Evolutionary conservation across 148 eudicot genomes (phyloP).

Genomic region (Rhododendron williamsianum): DNA sequence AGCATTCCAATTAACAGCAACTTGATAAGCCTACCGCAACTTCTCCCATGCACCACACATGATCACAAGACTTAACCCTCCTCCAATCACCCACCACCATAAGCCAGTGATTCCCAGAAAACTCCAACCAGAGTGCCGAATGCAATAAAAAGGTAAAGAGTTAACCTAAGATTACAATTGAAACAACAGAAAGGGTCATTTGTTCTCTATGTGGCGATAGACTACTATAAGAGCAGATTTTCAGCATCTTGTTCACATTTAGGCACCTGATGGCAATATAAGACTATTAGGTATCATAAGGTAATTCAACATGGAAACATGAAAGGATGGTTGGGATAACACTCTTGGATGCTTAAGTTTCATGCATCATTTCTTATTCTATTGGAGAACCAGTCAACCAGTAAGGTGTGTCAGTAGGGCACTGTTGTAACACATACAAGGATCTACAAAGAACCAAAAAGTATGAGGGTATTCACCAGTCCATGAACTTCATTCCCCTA

Average conservation of each 20-base stretch:
- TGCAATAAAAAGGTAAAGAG: not conserved
- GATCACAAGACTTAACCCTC: not conserved
- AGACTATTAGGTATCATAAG: no score
- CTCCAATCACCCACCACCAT: not conserved
- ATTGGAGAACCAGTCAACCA: not conserved
- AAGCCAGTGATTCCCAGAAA: not conserved
- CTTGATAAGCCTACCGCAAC: not conserved
- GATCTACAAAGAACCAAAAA: slow-evolving; percentile 5
- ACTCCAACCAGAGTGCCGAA: not conserved
- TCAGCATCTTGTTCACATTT: not conserved
- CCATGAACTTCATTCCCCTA: slow-evolving; percentile 74
- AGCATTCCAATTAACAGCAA: not conserved
- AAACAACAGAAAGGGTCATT: not conserved
- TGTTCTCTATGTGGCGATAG: not conserved
- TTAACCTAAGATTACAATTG: not conserved
- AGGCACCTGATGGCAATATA: not conserved
- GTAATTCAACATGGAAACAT: not conserved
- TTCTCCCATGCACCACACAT: not conserved
- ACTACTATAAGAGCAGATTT: not conserved
- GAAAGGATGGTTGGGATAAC: not conserved
- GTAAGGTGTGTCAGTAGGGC: not conserved
- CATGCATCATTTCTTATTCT: not conserved
- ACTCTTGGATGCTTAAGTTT: not conserved
- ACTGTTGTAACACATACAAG: not conserved
- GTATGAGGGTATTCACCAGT: slow-evolving; percentile 48